phyloP scores from a whole-genome alignment of 148 eudicot genomes.

The Arctostaphylos glauca region DNA sequence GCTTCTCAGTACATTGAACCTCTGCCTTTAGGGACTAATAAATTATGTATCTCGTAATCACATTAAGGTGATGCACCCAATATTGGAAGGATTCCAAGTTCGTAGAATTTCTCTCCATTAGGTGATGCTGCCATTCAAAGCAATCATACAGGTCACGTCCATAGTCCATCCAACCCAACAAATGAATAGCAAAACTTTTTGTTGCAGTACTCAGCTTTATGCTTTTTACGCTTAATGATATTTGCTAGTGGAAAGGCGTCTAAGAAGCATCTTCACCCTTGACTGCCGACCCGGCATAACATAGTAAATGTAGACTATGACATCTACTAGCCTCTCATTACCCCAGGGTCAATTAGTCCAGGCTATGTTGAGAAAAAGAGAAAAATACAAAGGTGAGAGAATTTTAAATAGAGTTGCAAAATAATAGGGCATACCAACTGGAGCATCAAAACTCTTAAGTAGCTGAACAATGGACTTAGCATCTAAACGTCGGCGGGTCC shows the following conservation, averaged over 20 bases:
- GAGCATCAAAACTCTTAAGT: slow-evolving; percentile 71
- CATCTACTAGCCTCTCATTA: slow-evolving; percentile 6
- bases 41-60: not conserved
- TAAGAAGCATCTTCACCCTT: not conserved
- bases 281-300: not conserved
- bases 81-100: not conserved
- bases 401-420: not conserved
- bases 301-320: not conserved
- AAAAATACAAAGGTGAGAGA: not conserved
- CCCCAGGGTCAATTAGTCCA: not conserved
- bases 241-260: not conserved
- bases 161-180: slow-evolving; percentile 8
- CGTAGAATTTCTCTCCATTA: not conserved
- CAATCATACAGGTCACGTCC: not conserved
- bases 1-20: slow-evolving; percentile 1
- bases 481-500: slow-evolving; percentile 69
- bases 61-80: not conserved
- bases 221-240: not conserved
- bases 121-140: not conserved
- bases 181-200: not conserved
- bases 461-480: slow-evolving; percentile 74
- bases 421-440: slow-evolving; percentile 47
- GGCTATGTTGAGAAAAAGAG: not conserved
- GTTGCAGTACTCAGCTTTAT: not conserved
- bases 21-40: not conserved